phyloP scores from a whole-genome alignment of 2,329 filamentous ascomycete genomes.

The Paraphoma sp. region DNA sequence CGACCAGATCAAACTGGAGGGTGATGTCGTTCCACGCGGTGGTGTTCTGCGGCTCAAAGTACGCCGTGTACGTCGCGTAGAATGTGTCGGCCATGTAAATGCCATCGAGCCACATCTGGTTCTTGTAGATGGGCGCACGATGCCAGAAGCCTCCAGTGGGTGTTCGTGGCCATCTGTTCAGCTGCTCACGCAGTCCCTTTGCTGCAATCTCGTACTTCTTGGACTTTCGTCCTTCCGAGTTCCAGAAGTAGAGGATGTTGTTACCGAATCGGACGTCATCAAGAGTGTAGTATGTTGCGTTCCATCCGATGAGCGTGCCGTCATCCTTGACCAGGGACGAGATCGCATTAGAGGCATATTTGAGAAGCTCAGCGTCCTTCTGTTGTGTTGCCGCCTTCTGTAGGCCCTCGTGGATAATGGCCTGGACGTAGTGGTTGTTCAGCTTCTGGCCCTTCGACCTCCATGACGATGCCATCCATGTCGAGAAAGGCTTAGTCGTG shows the following conservation, averaged over 20 bases:
- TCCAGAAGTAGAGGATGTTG: slow-evolving; percentile 59
- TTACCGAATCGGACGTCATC: slow-evolving; percentile 61
- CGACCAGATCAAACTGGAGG: slow-evolving; percentile 45
- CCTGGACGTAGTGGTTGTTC: slow-evolving; percentile 54
- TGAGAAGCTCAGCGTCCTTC: slow-evolving; percentile 52
- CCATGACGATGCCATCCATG: slow-evolving; percentile 58
- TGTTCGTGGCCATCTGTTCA: slow-evolving; percentile 59
- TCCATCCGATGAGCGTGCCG: slow-evolving; percentile 57
- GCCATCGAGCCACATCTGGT: slow-evolving; percentile 67
- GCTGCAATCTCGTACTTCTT: slow-evolving; percentile 59
- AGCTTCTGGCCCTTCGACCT: slow-evolving; percentile 50
- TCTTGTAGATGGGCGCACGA: slow-evolving; percentile 53
- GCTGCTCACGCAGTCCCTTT: slow-evolving; percentile 53
- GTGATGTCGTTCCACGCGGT: slow-evolving; percentile 54
- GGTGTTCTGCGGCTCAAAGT: slow-evolving; percentile 46
- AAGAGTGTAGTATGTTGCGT: slow-evolving; percentile 55
- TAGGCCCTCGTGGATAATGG: slow-evolving; percentile 56
- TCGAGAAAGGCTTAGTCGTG: slow-evolving; percentile 37
- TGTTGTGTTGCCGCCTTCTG: slow-evolving; percentile 55
- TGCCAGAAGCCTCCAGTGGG: slow-evolving; percentile 64
- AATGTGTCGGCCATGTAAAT: slow-evolving; percentile 52
- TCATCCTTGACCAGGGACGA: slow-evolving; percentile 56
- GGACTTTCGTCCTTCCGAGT: slow-evolving; percentile 49
- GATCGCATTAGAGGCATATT: slow-evolving; percentile 56
- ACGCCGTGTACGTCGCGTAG: slow-evolving; percentile 48